These are phyloP conservation scores for Achaetomiella virescens DNA, from an alignment of 495 filamentous ascomycete genomes.

Conservation along the genomic window DNA sequence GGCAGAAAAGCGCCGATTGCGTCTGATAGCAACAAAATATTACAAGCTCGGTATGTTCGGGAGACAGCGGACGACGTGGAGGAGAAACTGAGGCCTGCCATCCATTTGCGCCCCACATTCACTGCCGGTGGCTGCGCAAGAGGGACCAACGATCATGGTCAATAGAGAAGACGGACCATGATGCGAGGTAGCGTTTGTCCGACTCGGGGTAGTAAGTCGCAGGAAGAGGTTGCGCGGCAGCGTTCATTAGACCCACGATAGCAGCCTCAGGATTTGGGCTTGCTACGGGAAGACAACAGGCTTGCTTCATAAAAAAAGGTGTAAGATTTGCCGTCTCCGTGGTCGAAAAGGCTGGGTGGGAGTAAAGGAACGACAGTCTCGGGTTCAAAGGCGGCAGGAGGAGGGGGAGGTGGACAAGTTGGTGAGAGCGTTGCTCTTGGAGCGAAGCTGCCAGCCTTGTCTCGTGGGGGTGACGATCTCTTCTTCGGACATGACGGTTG, in stretches of 20 bases:
- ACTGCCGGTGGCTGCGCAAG: background rate
- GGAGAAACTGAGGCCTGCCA: background rate
- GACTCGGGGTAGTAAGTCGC: too few species aligned
- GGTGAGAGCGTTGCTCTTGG: background rate
- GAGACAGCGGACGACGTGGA: background rate
- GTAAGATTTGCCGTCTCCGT: too few species aligned
- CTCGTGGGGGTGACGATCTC: background rate
- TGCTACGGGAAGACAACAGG: too few species aligned
- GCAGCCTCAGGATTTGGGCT: too few species aligned
- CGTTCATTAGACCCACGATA: too few species aligned
- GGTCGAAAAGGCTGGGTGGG: background rate
- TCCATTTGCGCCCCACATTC: background rate
- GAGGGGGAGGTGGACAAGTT: background rate
- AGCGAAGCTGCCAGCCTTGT: background rate
- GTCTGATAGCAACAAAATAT: constrained; percentile 1
- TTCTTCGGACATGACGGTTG: background rate
- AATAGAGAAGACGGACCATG: too few species aligned
- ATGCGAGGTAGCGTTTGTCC: too few species aligned
- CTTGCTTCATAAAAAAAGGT: too few species aligned
- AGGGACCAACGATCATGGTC: too few species aligned
- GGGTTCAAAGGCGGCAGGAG: background rate
- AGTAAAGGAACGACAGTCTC: background rate
- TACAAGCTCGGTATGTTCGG: constrained; percentile 1
- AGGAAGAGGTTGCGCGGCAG: too few species aligned
- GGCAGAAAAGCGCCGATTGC: background rate